Percentiles rank a stretch among this genome's conserved stretches.
phyloP scores from a whole-genome alignment of 2,329 filamentous ascomycete genomes.

The Colletotrichum orchidophilum region DNA sequence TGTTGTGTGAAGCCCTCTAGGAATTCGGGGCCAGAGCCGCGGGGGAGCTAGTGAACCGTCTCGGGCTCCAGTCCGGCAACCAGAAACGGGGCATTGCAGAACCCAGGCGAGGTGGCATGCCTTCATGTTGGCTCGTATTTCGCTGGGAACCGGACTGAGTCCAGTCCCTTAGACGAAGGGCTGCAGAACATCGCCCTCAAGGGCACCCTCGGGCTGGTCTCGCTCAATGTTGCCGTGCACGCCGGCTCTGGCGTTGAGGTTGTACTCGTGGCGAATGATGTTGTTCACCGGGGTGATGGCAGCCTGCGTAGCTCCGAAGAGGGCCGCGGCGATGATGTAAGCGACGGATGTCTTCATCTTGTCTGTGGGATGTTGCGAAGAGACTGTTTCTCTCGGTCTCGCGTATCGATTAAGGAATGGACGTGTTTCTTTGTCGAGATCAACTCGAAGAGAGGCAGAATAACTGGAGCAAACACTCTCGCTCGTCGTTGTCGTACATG shows the following conservation, averaged over 20 bases:
- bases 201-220: background rate
- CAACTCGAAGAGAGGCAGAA: constrained; percentile 1
- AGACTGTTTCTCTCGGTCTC: background rate
- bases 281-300: constrained; percentile 30
- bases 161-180: background rate
- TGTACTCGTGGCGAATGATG: constrained; percentile 32
- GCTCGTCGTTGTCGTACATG: background rate
- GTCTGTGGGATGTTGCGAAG: background rate
- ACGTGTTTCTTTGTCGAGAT: background rate
- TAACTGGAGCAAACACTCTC: background rate
- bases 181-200: constrained; percentile 8
- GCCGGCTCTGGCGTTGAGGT: constrained; percentile 28
- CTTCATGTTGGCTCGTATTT: no score
- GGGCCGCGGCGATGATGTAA: constrained; percentile 13
- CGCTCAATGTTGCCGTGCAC: constrained; percentile 18
- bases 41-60: background rate
- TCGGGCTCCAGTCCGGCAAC: background rate
- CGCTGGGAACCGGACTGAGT: no score
- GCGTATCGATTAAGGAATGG: background rate
- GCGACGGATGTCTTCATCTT: constrained; percentile 27
- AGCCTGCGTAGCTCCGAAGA: constrained; percentile 24
- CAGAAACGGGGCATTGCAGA: background rate
- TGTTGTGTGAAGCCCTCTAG: background rate
- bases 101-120: no score
- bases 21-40: background rate